A percentile compares a stretch with the other conserved stretches of the same genome.
Conservation (phyloP, 331 rosid species). For the Malus hybrid region DNA sequence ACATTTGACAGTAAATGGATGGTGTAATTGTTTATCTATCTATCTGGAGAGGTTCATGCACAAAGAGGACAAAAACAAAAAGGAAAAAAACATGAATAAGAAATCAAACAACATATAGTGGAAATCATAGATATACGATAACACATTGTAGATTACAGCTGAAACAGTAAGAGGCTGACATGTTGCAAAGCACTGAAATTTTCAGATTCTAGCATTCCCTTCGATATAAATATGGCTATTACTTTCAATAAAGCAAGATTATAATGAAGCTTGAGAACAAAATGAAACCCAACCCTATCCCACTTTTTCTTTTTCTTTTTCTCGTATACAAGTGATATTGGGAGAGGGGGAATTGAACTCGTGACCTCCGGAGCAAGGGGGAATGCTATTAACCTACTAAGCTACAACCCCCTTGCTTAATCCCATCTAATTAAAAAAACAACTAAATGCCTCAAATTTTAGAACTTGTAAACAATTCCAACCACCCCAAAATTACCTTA, state of each 20-base stretch:
- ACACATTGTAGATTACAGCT: background rate
- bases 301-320: no score
- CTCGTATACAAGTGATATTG: background rate
- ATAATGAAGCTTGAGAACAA: background rate
- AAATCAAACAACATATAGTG: constrained; percentile 26
- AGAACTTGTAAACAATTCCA: background rate
- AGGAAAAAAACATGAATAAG: constrained; percentile 35
- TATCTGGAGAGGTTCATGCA: constrained; percentile 37
- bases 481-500: background rate
- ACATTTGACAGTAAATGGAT: constrained; percentile 35
- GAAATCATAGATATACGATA: background rate
- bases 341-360: background rate
- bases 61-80: constrained; percentile 20
- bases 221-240: no score
- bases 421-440: background rate
- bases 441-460: background rate
- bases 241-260: no score
- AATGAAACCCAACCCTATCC: background rate
- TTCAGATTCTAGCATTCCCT: background rate
- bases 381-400: background rate
- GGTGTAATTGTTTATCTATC: constrained; percentile 46
- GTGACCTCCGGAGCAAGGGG: background rate
- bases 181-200: background rate
- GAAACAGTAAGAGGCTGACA: background rate
- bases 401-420: background rate